Evolutionary conservation across 208 protist genomes (phyloP), one percentile per base, ranked within the genome.

Genomic region (Crithidia expoeki): DNA sequence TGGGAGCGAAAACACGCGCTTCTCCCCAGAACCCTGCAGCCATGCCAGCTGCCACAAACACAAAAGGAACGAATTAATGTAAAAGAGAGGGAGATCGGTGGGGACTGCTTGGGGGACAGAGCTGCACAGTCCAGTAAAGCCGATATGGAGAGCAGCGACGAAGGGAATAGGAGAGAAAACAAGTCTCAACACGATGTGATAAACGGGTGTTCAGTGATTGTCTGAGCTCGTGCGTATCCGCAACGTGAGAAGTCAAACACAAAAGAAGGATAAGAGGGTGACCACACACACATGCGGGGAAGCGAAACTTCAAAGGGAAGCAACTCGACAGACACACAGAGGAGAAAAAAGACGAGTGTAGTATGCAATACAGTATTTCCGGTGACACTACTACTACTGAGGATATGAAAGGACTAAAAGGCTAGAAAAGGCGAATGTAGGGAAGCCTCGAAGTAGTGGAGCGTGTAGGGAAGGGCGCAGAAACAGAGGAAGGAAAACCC

Each of bases 221-320:
- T 47, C 42, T 47, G 42, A 47, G 42, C n/a, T 47, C 42, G 16
- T 47, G 5, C 4, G 5, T n/a, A 47, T 47, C 51, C 47, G 30
- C 47, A 57, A 57, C 36, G 42, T 47, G 42, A 4, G 58, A 50
- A 30, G 57, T 14, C 28, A 60, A 32, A 62, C 10, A 62, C 16
- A 62, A 6, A 47, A 19, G 42, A 9, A 47, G 42, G 16, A 47
- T n/a, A 47, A 40, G 36, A 40, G 36, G 12, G 36, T 5, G 12
- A 40, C 36, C 36, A 40, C 36, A 40, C 12, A 40, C 36, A 40
- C 12, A 5, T 40, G 5, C 9, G 36, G 14, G n/a, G 42, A 21
- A 47, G 12, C 5, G 16, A 47, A 17, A 17, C 12, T 42, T 42
- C n/a, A n/a, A n/a, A n/a, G n/a, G n/a, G n/a, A n/a, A n/a, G n/a